Evolutionary conservation across 768 basidiomycete genomes (phyloP), one percentile per base, ranked within the genome.

Genomic region (Hygrocybe coccinea): DNA sequence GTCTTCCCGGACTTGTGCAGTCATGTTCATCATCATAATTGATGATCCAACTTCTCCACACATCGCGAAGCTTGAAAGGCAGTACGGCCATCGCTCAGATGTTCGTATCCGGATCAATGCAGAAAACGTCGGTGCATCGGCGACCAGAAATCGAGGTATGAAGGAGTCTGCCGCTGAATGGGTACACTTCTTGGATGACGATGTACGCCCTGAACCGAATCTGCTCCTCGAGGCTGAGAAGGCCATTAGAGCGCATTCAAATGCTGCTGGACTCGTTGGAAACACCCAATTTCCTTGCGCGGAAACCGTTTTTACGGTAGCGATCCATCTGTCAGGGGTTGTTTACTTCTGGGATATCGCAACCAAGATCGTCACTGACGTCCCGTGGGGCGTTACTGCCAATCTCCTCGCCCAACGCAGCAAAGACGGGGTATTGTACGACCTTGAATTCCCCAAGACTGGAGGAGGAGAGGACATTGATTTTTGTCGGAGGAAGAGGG

Each of bases 401-500:
- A 84, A 83, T 60, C 72, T 84, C 15, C 76, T 83, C 21, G 71
- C 71, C 4, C 76, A 79, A 2, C 76, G 79, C 21, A 63, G 70
- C 34, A 60, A 69, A 2, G 81, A 83, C 44, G 73, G 69, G 0
- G 71, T 83, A n/a, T 59, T 61, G 41, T 85, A 72, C 60, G 71
- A 77, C 59, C 62, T 71, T 15, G 63, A 62, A 4, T 84, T 81
- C 59, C 84, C 83, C 2, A 84, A 82, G 67, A 85, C 82, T 3
- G 81, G 83, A 1, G 82, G 84, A 2, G 84, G 83, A 0, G 83
- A 86, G 56, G 82, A 85, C 37, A 82, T 84, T 11, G 79, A 84
- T 60, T 83, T 78, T 59, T 81, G 80, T 56, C 69, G 74, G n/a
- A 65, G 65, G 56, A 82, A 80, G 56, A 71, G 79, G 11, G 62